phyloP scores from a whole-genome alignment of 306 rosid species.

The Quercus rubra region DNA sequence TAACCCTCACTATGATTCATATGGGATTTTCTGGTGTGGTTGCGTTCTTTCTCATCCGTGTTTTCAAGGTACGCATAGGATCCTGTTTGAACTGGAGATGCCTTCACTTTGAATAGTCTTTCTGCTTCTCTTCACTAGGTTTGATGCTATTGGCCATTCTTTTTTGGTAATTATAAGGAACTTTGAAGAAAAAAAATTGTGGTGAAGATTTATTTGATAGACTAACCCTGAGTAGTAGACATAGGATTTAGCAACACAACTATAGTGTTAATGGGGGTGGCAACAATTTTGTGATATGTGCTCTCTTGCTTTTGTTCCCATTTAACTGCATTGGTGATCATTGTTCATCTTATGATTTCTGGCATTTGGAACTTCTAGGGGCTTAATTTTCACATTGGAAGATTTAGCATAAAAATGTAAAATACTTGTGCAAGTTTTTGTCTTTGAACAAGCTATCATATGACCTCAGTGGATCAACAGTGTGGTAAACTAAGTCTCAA shows the following conservation, averaged over 20 bases:
- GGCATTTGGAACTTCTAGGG: neutral
- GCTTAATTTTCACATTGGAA: neutral
- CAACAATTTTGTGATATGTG: neutral
- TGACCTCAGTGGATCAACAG: neutral
- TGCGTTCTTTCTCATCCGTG: conserved; percentile 51
- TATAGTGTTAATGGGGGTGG: neutral
- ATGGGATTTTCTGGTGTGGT: conserved; percentile 59
- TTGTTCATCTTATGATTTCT: neutral
- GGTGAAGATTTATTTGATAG: neutral
- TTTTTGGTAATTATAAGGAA: neutral
- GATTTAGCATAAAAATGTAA: neutral
- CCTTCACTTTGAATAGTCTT: neutral
- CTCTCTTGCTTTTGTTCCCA: neutral
- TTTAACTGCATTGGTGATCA: neutral
- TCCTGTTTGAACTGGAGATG: conserved; percentile 23
- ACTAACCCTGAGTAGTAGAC: neutral
- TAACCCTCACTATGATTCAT: conserved; percentile 63
- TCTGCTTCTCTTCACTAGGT: neutral
- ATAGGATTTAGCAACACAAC: neutral
- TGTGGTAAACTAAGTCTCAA: neutral
- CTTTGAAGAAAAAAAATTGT: neutral
- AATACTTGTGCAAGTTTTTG: neutral
- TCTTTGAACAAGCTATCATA: neutral
- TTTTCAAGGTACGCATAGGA: conserved; percentile 39
- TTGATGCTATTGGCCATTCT: neutral